Evolutionary conservation across 805 yeast genomes (phyloP), one percentile per base, ranked within the genome.

Genomic region (Wickerhamomyces rabaulensis): DNA sequence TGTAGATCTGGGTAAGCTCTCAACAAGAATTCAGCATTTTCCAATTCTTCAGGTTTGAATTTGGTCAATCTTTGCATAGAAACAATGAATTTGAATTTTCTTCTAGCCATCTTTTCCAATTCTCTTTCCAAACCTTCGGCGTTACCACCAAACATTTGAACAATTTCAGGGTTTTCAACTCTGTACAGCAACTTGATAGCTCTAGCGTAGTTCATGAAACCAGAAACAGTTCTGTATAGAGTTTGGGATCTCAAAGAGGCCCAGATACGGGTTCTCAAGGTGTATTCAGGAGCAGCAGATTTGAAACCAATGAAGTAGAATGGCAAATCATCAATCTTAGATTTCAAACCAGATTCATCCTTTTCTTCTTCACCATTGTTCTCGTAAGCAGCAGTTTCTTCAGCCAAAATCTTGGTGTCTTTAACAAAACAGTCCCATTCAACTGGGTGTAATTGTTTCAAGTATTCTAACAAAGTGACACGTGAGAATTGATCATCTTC

Each of bases 341-440:
- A 78, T 71, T 87, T 87, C 68, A 87, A 69, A 48, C 76, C 84
- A 48, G 82, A 81, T 44, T 83, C 89, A 58, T 78, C 78, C 52
- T 80, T 85, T 43, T 67, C 71, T 40, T 67, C 71, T 29, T 67
- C 71, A 27, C 62, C 65, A 40, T 60, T 60, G 45, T 70, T 72
- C 51, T 79, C 79, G 46, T 70, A 87, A 47, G 86, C 88, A 58
- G 92, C 92, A 53, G 94, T 85, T 69, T 91, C 97, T 68, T 90
- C 96, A 42, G 97, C 97, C 62, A 92, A 74, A 62, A 90, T 84
- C 76, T 88, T 89, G 42, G 98, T 91, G 69, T 92, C 99, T 68
- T 87, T 88, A 42, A 94, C 97, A 62, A 94, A 92, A 71, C 96
- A 89, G 52, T 86, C 92, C 99, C 99, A 94, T 71, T 92, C 99